Base-by-base conservation (phyloP, 331 rosid species). In the Telfairia occidentalis region DNA sequence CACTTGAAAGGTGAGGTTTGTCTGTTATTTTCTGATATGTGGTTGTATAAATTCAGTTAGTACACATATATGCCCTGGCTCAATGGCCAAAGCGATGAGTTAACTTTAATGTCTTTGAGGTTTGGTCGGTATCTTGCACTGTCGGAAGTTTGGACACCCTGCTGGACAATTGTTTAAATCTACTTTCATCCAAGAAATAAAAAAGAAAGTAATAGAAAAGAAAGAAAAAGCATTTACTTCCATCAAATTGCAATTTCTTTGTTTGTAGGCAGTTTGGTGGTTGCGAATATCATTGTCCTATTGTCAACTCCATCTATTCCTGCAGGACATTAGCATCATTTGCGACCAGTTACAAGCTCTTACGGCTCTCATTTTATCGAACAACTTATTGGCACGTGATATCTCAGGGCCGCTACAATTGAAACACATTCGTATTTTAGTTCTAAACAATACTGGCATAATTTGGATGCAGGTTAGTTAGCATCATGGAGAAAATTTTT, bases 291-390 rank as follows among this genome's bases (percentile, higher is more conserved):
- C 21, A 26, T 43, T 48, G 42, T 45, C 40, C 46, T 70, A 45
- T n/a, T 81, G 69, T 78, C 13, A 30, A 61, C 12, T 81, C 46
- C 46, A 84, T 85, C 74, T 66, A 52, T 86, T 78, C 74, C 52
- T 83, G 83, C 92, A 94, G 98, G 97, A 91, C 73, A 84, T 91
- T 60, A 88, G 90, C 69, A 85, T 61, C 52, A 87, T 91, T 82
- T 94, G 96, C 76, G 92, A 85, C 69, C 96, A 91, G 81, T 80
- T 94, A 61, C 89, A 88, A 76, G 78, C 80, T 80, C 86, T 94
- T 78, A 21, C 50, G 80, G 79, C 88, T 53, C 91, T 94, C 76
- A 91, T 86, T 84, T 76, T 94, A 79, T 89, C 98, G 3, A 76
- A 79, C 86, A 94, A 91, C 81, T 77, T 81, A 49, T 86, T 94